phyloP scores from a whole-genome alignment of 2,329 filamentous ascomycete species.

The Didymella keratinophila region DNA sequence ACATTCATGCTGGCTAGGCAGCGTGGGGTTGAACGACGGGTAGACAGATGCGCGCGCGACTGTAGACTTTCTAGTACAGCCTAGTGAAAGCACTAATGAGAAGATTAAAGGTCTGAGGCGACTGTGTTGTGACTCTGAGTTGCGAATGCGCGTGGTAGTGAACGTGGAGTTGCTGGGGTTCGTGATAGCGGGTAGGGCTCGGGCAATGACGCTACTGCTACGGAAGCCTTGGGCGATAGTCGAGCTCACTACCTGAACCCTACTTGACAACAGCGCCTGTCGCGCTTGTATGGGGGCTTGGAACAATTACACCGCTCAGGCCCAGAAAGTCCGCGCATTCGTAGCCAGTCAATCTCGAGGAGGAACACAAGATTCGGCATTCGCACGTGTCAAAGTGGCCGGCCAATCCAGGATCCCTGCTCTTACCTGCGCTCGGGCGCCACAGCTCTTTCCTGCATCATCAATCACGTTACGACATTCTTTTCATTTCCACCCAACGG shows the following conservation, averaged over 20 bases:
- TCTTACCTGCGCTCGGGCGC: conserved; percentile 14
- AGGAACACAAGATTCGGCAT: conserved; percentile 1
- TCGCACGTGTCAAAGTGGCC: conserved; percentile 19
- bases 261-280: conserved; percentile 7
- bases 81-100: neutral
- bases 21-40: neutral
- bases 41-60: conserved; percentile 2
- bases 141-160: conserved; percentile 11
- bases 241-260: conserved; percentile 3
- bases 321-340: neutral
- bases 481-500: conserved; percentile 16
- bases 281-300: conserved; percentile 8
- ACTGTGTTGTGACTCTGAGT: neutral
- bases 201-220: conserved; percentile 18
- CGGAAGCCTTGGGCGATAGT: conserved; percentile 9
- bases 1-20: conserved; percentile 64
- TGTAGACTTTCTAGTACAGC: no score
- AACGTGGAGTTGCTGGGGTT: conserved; percentile 12
- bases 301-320: conserved; percentile 3
- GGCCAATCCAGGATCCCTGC: conserved; percentile 15
- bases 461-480: conserved; percentile 31
- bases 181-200: conserved; percentile 11
- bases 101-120: neutral
- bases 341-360: neutral
- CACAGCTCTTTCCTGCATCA: conserved; percentile 21